A percentile compares a stretch with the other conserved stretches of the same genome.
Evolutionary conservation across 371 early-diverging fungal species (phyloP).

Genomic region (Apophysomyces sp.): DNA sequence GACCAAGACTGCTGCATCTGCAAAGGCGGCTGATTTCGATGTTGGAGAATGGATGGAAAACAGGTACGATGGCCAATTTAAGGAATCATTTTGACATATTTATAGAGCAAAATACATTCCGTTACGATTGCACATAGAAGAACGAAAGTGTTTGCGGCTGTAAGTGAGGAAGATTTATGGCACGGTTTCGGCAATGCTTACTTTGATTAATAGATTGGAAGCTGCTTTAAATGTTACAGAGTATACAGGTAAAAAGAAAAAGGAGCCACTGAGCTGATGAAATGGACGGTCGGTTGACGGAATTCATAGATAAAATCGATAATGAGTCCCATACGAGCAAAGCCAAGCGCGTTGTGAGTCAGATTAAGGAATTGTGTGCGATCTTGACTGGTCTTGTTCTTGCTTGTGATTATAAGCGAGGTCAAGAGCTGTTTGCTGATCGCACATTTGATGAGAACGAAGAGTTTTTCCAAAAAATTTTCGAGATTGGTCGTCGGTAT

Average conservation of each 20-base stretch:
- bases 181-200: not conserved
- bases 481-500: constrained; percentile 90
- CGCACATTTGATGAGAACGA: constrained; percentile 84
- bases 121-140: constrained; percentile 80
- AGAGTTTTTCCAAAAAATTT: constrained; percentile 86
- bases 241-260: constrained; percentile 35
- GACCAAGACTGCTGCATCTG: constrained; percentile 22
- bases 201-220: constrained; percentile 58
- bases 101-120: constrained; percentile 85
- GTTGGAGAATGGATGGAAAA: constrained; percentile 77
- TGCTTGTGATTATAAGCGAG: constrained; percentile 80
- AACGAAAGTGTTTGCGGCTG: constrained; percentile 88
- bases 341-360: constrained; percentile 86
- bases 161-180: constrained; percentile 37
- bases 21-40: constrained; percentile 16
- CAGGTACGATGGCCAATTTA: constrained; percentile 37
- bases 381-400: constrained; percentile 89
- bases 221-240: constrained; percentile 92
- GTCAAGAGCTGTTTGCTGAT: constrained; percentile 87
- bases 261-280: not conserved
- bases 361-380: constrained; percentile 94
- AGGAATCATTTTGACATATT: not conserved
- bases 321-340: constrained; percentile 82
- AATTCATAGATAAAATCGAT: constrained; percentile 93
- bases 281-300: constrained; percentile 19